Conservation (phyloP, 208 protist genomes). For the Crithidia sp. region DNA sequence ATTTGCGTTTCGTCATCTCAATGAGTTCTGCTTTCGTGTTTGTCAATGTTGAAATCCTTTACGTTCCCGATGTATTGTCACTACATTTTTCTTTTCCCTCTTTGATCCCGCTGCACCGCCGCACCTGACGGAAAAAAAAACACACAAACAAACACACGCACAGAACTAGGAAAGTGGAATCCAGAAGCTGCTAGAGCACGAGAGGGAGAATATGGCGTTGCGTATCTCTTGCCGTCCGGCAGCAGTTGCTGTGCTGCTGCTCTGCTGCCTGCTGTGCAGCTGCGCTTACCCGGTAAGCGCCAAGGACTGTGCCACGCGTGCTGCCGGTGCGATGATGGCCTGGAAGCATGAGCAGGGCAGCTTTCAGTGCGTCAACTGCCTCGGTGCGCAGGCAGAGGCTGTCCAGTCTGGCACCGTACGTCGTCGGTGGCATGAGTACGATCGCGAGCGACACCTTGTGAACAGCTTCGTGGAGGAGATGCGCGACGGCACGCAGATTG, state of each 20-base stretch:
- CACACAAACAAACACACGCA: no score
- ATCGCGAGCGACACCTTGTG: slow-evolving; percentile 32
- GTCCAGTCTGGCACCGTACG: slow-evolving; percentile 1
- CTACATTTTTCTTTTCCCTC: no score
- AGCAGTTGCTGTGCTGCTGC: background rate
- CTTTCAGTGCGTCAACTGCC: slow-evolving; percentile 53
- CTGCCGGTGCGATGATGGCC: slow-evolving; percentile 30
- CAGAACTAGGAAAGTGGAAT: no score
- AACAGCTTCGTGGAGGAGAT: slow-evolving; percentile 49
- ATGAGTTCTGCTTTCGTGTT: no score
- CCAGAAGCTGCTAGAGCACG: no score
- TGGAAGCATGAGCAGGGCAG: slow-evolving; percentile 75
- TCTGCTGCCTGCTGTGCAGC: background rate
- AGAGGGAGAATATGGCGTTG: background rate
- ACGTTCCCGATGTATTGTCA: no score
- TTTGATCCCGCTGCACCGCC: no score
- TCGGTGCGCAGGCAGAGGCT: background rate
- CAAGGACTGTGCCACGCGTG: slow-evolving; percentile 46
- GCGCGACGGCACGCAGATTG: slow-evolving; percentile 41
- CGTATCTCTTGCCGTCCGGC: slow-evolving; percentile 8
- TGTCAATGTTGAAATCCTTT: no score
- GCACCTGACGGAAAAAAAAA: no score
- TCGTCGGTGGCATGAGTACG: slow-evolving; percentile 60
- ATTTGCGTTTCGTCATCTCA: no score
- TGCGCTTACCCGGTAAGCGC: slow-evolving; percentile 7